These are phyloP conservation scores for Lachnellula subtilissima DNA, from an alignment of 2,329 filamentous ascomycete species.

Conservation along the genomic window DNA sequence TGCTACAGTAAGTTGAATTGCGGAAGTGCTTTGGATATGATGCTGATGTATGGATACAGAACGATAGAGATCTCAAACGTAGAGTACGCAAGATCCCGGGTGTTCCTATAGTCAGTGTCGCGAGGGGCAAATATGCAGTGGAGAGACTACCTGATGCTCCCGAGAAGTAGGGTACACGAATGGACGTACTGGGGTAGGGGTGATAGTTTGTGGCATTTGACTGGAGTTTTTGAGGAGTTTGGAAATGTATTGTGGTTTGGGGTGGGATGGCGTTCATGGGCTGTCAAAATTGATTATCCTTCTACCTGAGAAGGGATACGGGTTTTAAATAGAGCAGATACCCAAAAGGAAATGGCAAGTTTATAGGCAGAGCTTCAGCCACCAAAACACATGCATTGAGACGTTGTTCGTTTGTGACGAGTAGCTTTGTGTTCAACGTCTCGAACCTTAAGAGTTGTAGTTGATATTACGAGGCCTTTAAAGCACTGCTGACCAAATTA, in stretches of 20 bases:
- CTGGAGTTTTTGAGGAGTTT: background rate
- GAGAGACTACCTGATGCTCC: slow-evolving; percentile 85
- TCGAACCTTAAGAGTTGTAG: too few species aligned
- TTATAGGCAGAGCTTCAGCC: too few species aligned
- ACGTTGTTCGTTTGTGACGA: too few species aligned
- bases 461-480: too few species aligned
- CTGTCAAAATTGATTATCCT: background rate
- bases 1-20: slow-evolving; percentile 44
- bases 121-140: slow-evolving; percentile 87
- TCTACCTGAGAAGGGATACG: background rate
- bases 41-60: slow-evolving; percentile 27
- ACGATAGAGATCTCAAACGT: slow-evolving; percentile 76
- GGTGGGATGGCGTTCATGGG: background rate
- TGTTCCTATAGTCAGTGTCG: slow-evolving; percentile 68
- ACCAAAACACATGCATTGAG: too few species aligned
- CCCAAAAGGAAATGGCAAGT: background rate
- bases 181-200: too few species aligned
- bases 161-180: slow-evolving; percentile 39
- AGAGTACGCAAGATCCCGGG: slow-evolving; percentile 68
- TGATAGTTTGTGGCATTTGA: background rate
- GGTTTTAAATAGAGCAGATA: background rate
- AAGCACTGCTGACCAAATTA: background rate
- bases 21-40: background rate
- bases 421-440: too few species aligned
- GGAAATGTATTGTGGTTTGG: background rate